Base-by-base conservation (phyloP, 1,139 yeast genomes). In the Meyerozyma sp. region DNA sequence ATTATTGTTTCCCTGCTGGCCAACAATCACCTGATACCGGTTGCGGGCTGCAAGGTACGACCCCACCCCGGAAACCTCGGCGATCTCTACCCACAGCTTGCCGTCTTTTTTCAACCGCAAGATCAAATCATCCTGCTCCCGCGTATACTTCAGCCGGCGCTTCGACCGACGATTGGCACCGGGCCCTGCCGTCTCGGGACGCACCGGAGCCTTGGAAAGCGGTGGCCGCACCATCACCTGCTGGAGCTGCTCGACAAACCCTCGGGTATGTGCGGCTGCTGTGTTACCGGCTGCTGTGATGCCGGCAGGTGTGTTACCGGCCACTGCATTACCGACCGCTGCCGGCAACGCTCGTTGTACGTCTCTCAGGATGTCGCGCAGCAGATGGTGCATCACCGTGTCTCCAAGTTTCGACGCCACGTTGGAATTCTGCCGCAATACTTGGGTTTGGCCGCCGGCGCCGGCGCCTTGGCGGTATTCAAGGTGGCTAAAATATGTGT, bases 1-100 rank as follows among this genome's bases (percentile, higher is more conserved):
- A 21, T 86, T 85, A 42, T 71, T 70, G 50, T 86, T 84, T 4
- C 94, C 93, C 54, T 85, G 94, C 58, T 85, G 94, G 2, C 94
- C 94, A 47, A 85, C 84, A 43, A 85, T 72, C 5, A 85, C 94
- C 58, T 85, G 94, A 56, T 85, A 85, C 47, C 94, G 64, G 58
- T 85, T 85, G 46, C 94, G 65, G 0, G 91, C 93, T 0, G 93
- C 89, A 39, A 85, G 64, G 49, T 81, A 82, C 40, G 82, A 77
- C 9, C 84, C 86, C 29, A 85, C 84, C 9, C 78, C 75, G 2
- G 88, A 76, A 3, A 74, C 67, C 46, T 81, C 82, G 0, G 91
- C 90, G 42, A 85, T 85, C 50, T 84, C 89, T 7, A 77, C 81
- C 94, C 94, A 85, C 3, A 79, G 66, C 50, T 77, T 77, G 25